Conservation (phyloP, 164 flowering plant species). For the Magnolia changhungtana region DNA sequence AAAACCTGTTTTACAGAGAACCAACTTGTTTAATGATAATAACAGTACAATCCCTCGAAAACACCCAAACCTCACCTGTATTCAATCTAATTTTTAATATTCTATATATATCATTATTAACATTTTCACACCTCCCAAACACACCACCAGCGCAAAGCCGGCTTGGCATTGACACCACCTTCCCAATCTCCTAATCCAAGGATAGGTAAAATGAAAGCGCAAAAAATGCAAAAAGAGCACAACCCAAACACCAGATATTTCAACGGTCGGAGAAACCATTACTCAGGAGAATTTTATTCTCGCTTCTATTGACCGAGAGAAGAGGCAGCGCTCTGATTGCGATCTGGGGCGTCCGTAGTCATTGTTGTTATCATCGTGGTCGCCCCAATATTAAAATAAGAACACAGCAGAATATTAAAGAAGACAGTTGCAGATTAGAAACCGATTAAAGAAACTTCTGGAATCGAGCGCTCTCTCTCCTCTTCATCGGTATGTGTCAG, state of each 20-base stretch:
- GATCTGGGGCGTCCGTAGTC: background rate
- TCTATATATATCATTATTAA: conserved; percentile 5
- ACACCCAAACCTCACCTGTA: background rate
- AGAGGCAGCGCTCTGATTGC: background rate
- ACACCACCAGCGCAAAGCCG: background rate
- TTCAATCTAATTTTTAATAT: conserved; percentile 1
- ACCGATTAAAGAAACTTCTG: background rate
- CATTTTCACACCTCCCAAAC: conserved; percentile 3
- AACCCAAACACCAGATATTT: conserved; percentile 3
- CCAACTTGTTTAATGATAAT: no score
- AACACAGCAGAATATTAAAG: background rate
- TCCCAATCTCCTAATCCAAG: background rate
- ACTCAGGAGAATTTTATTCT: background rate
- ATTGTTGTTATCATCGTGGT: background rate
- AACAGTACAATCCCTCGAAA: no score
- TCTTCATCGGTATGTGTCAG: background rate
- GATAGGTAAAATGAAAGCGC: background rate
- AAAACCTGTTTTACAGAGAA: no score
- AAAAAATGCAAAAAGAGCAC: background rate
- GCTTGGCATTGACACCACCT: background rate
- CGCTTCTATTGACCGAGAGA: background rate
- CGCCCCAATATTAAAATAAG: background rate
- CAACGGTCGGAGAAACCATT: background rate
- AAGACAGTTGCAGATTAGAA: background rate
- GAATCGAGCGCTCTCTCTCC: background rate